Base-by-base conservation (phyloP, 176 grass and related monocot species). In the Chrysopogon serrulatus region DNA sequence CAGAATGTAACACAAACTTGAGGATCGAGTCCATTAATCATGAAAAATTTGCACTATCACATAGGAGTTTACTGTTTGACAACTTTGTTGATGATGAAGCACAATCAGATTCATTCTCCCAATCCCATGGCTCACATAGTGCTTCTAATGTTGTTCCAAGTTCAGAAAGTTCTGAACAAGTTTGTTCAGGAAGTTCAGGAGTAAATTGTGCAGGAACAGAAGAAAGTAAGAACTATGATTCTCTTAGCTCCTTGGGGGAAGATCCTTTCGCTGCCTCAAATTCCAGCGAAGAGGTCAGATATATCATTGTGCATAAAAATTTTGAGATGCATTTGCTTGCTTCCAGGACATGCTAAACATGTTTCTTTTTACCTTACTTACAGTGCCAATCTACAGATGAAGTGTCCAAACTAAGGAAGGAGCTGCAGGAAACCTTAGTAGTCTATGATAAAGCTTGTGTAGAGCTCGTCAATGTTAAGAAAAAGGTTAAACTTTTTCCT, bases 361-460 rank as follows among this genome's bases (percentile, higher is more conserved):
- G 73, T 82, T 57, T 73, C n/a, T 53, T 34, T 41, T 82, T 54
- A 85, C 51, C 28, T 74, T 61, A 59, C 48, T 42, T 84, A 44
- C 87, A 98, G 96, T 61, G 28, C 80, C 82, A 84, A 75, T 73
- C 87, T 66, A 62, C 87, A 47, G 82, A 84, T 82, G 93, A 93
- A 90, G 89, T 95, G 71, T 77, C 65, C 54, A 95, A 92, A 81
- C 54, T 95, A 69, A 86, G 51, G 91, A 88, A 82, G 57, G 92
- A 95, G 44, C 27, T 95, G 63, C 80, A 91, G 76, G 77, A 88
- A 16, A 86, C 89, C 36, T 84, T 93, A 65, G 73, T 82, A 6
- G 76, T 90, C 56, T 98, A 93, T 78, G 83, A 92, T 60, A 88
- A 73, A 87, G 93, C 89, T 42, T 93, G 96, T 59, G 64, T 83